Base-by-base conservation (phyloP, 768 basidiomycete genomes). In the Gymnopilus junonius region DNA sequence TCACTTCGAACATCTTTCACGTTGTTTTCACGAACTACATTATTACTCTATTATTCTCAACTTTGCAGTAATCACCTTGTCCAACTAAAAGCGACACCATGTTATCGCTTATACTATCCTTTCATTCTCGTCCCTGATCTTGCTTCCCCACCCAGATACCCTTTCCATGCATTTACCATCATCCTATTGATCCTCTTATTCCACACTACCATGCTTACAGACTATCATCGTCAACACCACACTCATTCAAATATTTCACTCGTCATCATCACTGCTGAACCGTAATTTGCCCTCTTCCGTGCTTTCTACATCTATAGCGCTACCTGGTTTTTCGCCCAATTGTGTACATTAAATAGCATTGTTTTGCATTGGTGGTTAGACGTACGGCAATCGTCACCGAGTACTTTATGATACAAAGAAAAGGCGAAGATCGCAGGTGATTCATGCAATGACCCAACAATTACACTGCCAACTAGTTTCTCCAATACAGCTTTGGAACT, bases 81-180 rank as follows among this genome's bases (percentile, higher is more conserved):
- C 15, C 43, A 20, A 12, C 48, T 35, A 45, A 56, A 62, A 62
- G 61, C 54, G 61, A 55, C 45, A 56, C 61, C 61, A 25, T 55
- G 15, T 40, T 27, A 37, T 55, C 59, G 42, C 54, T 39, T 42
- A 1, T 17, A 62, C 61, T 54, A 55, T 59, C 58, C 23, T 37
- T 50, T n/a, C 58, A 8, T 27, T n/a, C 46, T 39, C 20, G 31
- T 27, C 46, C 20, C 48, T n/a, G n/a, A 29, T 29, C 29, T n/a
- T 45, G 8, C 43, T 37, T 20, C 35, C 15, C 46, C 23, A 40
- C 20, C 46, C 48, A 48, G n/a, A 59, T 48, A 59, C 46, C 48
- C 46, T 4, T 51, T 50, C 25, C 23, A 15, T 50, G 32, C 21
- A 35, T 50, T 51, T 32, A 21, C 8, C 40, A 17, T 5, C 23